Conservation (phyloP, 2,329 filamentous ascomycete genomes). For the Leptographium wingfieldii region DNA sequence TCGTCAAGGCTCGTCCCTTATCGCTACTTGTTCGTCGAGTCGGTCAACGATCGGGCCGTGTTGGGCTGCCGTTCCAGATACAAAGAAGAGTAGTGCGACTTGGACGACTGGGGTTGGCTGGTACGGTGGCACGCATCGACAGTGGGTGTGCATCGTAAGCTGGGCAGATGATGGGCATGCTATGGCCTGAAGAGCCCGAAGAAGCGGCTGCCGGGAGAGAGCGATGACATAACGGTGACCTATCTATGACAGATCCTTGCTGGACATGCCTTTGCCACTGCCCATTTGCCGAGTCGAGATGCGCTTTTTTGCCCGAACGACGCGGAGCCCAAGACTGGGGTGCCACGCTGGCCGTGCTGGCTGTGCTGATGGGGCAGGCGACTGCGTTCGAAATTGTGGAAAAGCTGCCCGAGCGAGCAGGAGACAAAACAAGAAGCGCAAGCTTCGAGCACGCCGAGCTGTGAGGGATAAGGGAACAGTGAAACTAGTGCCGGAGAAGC, state of each 20-base stretch:
- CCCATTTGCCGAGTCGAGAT: background rate
- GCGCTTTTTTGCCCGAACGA: background rate
- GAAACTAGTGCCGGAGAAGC: conserved; percentile 4
- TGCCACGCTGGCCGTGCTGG: background rate
- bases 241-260: conserved; percentile 1
- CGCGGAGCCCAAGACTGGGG: background rate
- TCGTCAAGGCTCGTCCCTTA: conserved; percentile 3
- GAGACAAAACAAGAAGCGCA: background rate
- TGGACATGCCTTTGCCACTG: conserved; percentile 1
- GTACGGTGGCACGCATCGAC: background rate
- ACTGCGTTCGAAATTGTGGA: no score
- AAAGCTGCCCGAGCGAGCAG: no score
- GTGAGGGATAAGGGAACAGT: background rate
- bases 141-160: background rate
- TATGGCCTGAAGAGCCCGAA: conserved; percentile 1
- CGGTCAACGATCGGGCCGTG: conserved; percentile 6
- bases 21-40: conserved; percentile 5
- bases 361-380: background rate
- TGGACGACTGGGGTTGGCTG: conserved; percentile 2
- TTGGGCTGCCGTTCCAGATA: background rate
- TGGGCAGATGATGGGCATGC: background rate
- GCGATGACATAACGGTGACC: background rate
- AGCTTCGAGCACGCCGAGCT: no score
- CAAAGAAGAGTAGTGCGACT: background rate
- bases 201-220: background rate